Evolutionary conservation across 306 rosid species (phyloP).

Genomic region (Glycine latifolia): DNA sequence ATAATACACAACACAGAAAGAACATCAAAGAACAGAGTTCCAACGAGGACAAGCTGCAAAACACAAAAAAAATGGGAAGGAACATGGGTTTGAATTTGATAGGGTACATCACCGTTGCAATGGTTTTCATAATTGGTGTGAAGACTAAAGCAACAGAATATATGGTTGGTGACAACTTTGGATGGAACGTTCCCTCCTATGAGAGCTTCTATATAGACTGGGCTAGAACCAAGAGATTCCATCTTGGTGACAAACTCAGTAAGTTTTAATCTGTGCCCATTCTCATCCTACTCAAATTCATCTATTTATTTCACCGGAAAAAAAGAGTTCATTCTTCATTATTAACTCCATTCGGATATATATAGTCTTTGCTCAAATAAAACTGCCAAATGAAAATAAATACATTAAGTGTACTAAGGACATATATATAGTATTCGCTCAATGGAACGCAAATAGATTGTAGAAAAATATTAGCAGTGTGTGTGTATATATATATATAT

Average conservation of each 20-base stretch:
- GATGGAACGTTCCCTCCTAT: slow-evolving; percentile 38
- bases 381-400: no score
- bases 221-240: slow-evolving; percentile 24
- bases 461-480: no score
- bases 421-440: no score
- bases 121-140: slow-evolving; percentile 21
- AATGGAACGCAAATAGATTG: no score
- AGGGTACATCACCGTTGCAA: slow-evolving; percentile 38
- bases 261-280: background rate
- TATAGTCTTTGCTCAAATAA: no score
- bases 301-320: no score
- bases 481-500: no score
- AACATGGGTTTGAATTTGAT: slow-evolving; percentile 12
- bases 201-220: slow-evolving; percentile 28
- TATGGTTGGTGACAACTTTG: slow-evolving; percentile 44
- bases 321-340: no score
- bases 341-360: no score
- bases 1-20: background rate
- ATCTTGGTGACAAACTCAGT: slow-evolving; percentile 2
- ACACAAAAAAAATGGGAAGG: background rate
- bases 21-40: background rate
- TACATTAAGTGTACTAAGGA: no score
- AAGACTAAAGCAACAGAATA: slow-evolving; percentile 12
- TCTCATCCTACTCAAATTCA: no score
- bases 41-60: background rate